phyloP scores from a whole-genome alignment of 768 basidiomycete genomes.

The Candolleomyces efflorescens region DNA sequence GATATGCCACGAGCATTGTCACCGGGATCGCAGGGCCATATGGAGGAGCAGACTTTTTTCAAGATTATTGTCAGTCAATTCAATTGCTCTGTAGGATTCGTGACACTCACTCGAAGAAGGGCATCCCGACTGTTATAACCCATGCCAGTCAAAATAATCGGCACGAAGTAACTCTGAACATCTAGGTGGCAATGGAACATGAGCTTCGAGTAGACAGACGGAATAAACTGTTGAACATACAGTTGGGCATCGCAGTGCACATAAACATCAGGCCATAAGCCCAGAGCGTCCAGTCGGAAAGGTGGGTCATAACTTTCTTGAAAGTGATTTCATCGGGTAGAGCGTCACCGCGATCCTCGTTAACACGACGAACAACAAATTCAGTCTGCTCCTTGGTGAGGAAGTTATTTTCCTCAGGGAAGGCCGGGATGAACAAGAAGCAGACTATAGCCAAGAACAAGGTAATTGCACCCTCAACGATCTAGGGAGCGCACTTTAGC shows the following conservation, averaged over 20 bases:
- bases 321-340: constrained; percentile 24
- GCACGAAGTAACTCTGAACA: constrained; percentile 42
- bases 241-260: constrained; percentile 41
- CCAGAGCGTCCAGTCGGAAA: constrained; percentile 32
- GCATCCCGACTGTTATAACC: constrained; percentile 33
- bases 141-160: constrained; percentile 43
- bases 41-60: constrained; percentile 38
- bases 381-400: constrained; percentile 24
- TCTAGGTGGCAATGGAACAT: constrained; percentile 17
- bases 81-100: background rate
- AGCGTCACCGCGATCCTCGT: constrained; percentile 29
- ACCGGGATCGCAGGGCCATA: constrained; percentile 38
- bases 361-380: constrained; percentile 23
- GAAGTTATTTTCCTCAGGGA: constrained; percentile 25
- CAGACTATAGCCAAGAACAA: constrained; percentile 18
- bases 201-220: background rate
- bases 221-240: constrained; percentile 15
- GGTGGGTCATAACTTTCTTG: constrained; percentile 22
- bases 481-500: constrained; percentile 10
- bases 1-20: constrained; percentile 41
- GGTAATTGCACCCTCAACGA: constrained; percentile 23
- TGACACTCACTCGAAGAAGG: constrained; percentile 36
- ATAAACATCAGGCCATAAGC: constrained; percentile 37
- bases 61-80: background rate
- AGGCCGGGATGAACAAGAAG: constrained; percentile 20